Evolutionary conservation across 345 rosid species (phyloP).

Genomic region (Boechera retrofracta): DNA sequence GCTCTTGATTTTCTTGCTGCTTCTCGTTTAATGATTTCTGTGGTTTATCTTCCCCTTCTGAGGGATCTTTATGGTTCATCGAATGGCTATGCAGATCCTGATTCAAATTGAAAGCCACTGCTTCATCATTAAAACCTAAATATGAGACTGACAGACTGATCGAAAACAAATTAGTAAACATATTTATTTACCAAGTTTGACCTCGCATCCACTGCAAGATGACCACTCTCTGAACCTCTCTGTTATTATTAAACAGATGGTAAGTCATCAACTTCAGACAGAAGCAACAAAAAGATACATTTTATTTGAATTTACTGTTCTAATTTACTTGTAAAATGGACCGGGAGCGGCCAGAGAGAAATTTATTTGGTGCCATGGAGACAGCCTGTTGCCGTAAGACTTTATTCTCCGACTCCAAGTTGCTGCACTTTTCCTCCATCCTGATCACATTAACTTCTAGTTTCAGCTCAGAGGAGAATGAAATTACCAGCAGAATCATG

Average conservation of each 20-base stretch:
- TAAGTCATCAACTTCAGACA: slow-evolving; percentile 19
- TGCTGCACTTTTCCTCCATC: slow-evolving; percentile 82
- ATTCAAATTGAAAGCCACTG: slow-evolving; percentile 24
- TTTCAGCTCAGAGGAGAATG: slow-evolving; percentile 21
- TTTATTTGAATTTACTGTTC: not conserved
- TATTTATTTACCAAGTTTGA: slow-evolving; percentile 54
- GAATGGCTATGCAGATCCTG: slow-evolving; percentile 85
- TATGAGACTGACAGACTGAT: not conserved
- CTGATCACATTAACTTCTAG: slow-evolving; percentile 49
- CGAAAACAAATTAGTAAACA: not conserved
- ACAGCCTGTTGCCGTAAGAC: slow-evolving; percentile 94
- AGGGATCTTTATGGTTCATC: slow-evolving; percentile 65
- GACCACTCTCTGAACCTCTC: slow-evolving; percentile 84
- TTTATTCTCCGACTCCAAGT: slow-evolving; percentile 89
- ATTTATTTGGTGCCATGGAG: slow-evolving; percentile 90
- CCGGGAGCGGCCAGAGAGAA: slow-evolving; percentile 92
- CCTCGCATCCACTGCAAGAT: slow-evolving; percentile 59
- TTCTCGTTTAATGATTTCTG: slow-evolving; percentile 91
- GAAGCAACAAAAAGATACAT: slow-evolving; percentile 6
- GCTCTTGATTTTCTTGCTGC: slow-evolving; percentile 95
- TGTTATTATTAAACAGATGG: slow-evolving; percentile 47
- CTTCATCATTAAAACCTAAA: not conserved
- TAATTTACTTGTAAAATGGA: slow-evolving; percentile 77
- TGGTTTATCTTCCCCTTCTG: slow-evolving; percentile 81
- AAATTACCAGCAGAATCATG: slow-evolving; percentile 25